Evolutionary conservation across 208 protist genomes (phyloP).

Genomic region (Wallacemonas collosoma): DNA sequence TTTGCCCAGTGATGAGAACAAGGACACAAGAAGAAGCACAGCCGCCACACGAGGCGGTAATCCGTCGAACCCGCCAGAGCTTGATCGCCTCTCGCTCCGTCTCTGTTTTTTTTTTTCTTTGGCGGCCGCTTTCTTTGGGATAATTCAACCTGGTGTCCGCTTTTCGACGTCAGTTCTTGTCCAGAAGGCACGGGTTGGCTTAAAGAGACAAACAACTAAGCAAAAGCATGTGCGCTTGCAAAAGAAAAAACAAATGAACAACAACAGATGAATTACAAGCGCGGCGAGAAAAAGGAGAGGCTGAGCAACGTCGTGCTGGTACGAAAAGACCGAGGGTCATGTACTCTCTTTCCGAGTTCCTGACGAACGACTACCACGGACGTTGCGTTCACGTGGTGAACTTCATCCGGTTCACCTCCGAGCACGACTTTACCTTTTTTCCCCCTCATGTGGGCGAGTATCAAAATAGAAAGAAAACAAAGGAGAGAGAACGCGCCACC

Average conservation of each 20-base stretch:
- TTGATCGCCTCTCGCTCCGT: not conserved
- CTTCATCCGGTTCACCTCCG: no score
- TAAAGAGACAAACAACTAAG: not conserved
- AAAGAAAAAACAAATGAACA: not conserved
- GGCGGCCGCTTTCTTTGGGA: not conserved
- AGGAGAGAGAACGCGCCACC: not conserved
- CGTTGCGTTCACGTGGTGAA: not conserved
- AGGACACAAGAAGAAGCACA: constrained; percentile 1
- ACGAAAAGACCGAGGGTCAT: no score
- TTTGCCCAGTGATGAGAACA: constrained; percentile 33
- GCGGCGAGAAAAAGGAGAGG: no score
- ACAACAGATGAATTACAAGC: no score
- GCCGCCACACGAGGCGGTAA: not conserved
- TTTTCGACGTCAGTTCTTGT: not conserved
- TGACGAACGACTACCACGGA: not conserved
- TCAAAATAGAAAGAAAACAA: not conserved
- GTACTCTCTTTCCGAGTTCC: no score
- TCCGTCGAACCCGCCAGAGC: no score
- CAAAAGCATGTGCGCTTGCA: constrained; percentile 18
- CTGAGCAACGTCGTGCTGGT: no score
- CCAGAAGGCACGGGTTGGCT: not conserved
- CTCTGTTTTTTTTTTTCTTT: not conserved
- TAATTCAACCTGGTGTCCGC: not conserved
- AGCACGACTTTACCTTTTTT: no score
- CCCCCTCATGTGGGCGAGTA: not conserved